Base-by-base conservation (phyloP, 768 basidiomycete species). In the Tubosaeta sp. region DNA sequence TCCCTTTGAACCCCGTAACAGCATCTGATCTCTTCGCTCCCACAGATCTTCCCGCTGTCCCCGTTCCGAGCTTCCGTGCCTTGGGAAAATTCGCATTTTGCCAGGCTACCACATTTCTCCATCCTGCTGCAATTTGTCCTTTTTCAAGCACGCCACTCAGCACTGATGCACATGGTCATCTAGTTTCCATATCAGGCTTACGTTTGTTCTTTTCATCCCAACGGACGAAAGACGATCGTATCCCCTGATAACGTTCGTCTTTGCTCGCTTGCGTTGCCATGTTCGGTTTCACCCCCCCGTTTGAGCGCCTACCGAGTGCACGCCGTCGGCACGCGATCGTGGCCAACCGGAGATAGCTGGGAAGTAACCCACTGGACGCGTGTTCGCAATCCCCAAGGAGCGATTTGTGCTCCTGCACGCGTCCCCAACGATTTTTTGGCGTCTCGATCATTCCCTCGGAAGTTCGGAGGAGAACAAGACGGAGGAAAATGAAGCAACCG, bases 361-460 rank as follows among this genome's bases (percentile, higher is more conserved):
- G 42, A 43, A 43, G 42, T 27, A 43, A 44, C 12, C 4, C 12
- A 41, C 14, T 12, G 8, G 6, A 9, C 29, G 43, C 41, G 25
- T 42, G 41, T 26, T 26, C 25, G 13, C 26, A n/a, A 31, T 31
- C 10, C 27, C 29, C 29, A 31, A 27, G 26, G 43, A 29, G 43
- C 27, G n/a, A 12, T 31, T 31, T n/a, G 31, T 17, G 27, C n/a
- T 29, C n/a, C n/a, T 43, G 42, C 42, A 17, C 22, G 43, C 43
- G n/a, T 17, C 43, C 41, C 32, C 32, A 43, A 56, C 34, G 26
- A 35, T 35, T n/a, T 9, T 22, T 37, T n/a, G 27, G 14, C 33
- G 47, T 43, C 43, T 42, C 33, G 6, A n/a, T 43, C 52, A 51
- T 52, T 41, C 39, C 62, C 63, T 63, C 62, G 62, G 62, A 63